phyloP scores from a whole-genome alignment of 345 rosid species.

The Crucihimalaya himalaica region DNA sequence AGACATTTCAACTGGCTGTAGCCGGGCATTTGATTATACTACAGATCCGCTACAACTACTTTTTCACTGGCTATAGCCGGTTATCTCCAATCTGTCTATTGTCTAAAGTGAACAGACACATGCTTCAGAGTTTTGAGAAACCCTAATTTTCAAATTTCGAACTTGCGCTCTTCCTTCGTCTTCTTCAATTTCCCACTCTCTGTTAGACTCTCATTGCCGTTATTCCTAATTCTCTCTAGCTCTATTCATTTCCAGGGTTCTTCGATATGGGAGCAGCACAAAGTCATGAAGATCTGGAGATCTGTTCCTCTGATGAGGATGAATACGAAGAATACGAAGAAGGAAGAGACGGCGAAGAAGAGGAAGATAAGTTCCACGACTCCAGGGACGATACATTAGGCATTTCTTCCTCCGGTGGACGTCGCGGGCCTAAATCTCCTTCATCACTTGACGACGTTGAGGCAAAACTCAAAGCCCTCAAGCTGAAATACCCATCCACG shows the following conservation, averaged over 20 bases:
- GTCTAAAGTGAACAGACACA: neutral
- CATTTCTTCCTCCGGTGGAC: slow-evolving; percentile 40
- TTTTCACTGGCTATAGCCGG: slow-evolving; percentile 27
- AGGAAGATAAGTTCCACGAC: slow-evolving; percentile 53
- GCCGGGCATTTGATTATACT: slow-evolving; percentile 6
- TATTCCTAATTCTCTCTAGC: neutral
- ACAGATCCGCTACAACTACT: neutral
- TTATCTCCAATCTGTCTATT: slow-evolving; percentile 4
- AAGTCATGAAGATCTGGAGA: slow-evolving; percentile 66
- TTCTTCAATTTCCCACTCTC: slow-evolving; percentile 28
- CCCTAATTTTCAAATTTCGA: slow-evolving; percentile 60
- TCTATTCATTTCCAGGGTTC: neutral
- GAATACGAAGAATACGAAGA: slow-evolving; percentile 48
- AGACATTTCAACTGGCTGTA: slow-evolving; percentile 13
- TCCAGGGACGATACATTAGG: slow-evolving; percentile 54
- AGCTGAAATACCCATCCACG: slow-evolving; percentile 63
- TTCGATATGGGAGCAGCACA: slow-evolving; percentile 64
- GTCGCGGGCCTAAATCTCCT: slow-evolving; percentile 47
- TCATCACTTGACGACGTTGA: slow-evolving; percentile 68
- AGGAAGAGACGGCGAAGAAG: slow-evolving; percentile 45
- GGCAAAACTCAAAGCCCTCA: slow-evolving; percentile 57
- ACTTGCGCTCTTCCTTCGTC: slow-evolving; percentile 40
- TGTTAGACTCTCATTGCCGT: slow-evolving; percentile 30
- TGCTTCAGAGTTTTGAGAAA: slow-evolving; percentile 6
- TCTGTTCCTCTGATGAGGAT: slow-evolving; percentile 66